Evolutionary conservation across 1,139 yeast species (phyloP).

Genomic region (Geotrichum citri-aurantii): DNA sequence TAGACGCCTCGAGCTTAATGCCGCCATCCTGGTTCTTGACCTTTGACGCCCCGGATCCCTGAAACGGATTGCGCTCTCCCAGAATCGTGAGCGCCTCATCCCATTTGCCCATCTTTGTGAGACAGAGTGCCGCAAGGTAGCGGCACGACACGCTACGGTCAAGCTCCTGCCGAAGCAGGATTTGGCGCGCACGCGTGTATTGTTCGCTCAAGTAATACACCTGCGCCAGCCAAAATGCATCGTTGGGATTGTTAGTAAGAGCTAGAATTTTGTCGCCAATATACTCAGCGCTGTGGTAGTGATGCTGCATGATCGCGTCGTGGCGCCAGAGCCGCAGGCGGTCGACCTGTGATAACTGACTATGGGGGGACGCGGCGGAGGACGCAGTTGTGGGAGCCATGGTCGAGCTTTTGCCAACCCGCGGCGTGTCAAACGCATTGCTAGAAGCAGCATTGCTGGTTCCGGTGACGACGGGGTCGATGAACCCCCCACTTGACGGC

Average conservation of each 20-base stretch:
- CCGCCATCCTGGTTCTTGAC: constrained; percentile 18
- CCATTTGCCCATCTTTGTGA: constrained; percentile 69
- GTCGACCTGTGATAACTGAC: constrained; percentile 66
- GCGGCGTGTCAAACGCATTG: constrained; percentile 15
- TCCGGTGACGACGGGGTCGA: neutral
- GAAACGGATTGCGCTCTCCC: constrained; percentile 77
- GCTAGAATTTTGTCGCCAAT: constrained; percentile 87
- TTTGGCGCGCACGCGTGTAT: constrained; percentile 70
- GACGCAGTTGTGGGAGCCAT: neutral
- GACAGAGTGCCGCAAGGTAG: constrained; percentile 72
- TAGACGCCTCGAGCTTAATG: constrained; percentile 61
- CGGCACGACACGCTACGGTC: constrained; percentile 64
- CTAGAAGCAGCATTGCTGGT: neutral
- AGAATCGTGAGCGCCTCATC: constrained; percentile 86
- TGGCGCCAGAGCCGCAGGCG: constrained; percentile 87
- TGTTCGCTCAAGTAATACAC: constrained; percentile 72
- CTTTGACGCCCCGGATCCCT: constrained; percentile 8
- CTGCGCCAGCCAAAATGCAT: constrained; percentile 96
- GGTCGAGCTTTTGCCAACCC: constrained; percentile 7
- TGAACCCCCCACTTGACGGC: constrained; percentile 9
- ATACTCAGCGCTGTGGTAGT: constrained; percentile 81
- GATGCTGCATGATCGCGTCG: constrained; percentile 90
- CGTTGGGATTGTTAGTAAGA: constrained; percentile 76
- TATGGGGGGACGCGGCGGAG: constrained; percentile 4
- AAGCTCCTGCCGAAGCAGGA: constrained; percentile 41